Evolutionary conservation across 176 grass and related monocot species (phyloP).

Genomic region (Eremochloa ophiuroides): DNA sequence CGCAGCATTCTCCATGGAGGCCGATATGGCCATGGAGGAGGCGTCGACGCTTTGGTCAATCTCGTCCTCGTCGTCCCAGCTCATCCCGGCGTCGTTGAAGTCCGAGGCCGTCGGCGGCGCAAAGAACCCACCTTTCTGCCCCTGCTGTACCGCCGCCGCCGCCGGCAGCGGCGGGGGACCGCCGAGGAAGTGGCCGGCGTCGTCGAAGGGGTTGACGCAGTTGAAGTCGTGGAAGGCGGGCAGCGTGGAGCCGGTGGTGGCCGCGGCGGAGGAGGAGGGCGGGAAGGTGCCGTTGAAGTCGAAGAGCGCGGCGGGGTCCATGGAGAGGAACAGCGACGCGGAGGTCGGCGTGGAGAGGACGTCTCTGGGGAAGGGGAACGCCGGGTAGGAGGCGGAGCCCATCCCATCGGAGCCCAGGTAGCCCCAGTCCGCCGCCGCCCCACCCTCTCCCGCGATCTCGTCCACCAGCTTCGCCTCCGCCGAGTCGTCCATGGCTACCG

Average conservation of each 20-base stretch:
- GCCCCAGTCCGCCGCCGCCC: conserved; percentile 25
- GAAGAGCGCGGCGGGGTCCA: conserved; percentile 39
- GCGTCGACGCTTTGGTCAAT: conserved; percentile 47
- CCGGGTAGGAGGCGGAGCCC: conserved; percentile 21
- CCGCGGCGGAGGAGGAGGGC: conserved; percentile 30
- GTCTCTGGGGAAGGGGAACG: conserved; percentile 32
- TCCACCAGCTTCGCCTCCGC: conserved; percentile 35
- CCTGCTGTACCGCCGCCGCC: background rate
- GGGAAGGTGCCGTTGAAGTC: conserved; percentile 42
- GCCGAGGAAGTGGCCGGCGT: conserved; percentile 30
- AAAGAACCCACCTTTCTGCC: conserved; percentile 30
- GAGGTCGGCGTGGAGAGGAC: conserved; percentile 14
- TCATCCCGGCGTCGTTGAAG: conserved; percentile 3
- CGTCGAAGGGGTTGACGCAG: conserved; percentile 44
- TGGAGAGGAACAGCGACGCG: conserved; percentile 39
- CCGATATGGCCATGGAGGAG: conserved; percentile 41
- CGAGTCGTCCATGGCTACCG: conserved; percentile 37
- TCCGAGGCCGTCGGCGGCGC: background rate
- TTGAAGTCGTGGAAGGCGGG: conserved; percentile 37
- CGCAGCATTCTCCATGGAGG: conserved; percentile 43
- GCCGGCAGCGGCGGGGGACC: background rate
- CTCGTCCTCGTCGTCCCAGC: conserved; percentile 36
- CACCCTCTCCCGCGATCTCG: conserved; percentile 25
- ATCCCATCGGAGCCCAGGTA: conserved; percentile 41
- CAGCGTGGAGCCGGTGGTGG: conserved; percentile 4